Evolutionary conservation across 306 rosid species (phyloP).

Genomic region (Pterocarpus santalinus): DNA sequence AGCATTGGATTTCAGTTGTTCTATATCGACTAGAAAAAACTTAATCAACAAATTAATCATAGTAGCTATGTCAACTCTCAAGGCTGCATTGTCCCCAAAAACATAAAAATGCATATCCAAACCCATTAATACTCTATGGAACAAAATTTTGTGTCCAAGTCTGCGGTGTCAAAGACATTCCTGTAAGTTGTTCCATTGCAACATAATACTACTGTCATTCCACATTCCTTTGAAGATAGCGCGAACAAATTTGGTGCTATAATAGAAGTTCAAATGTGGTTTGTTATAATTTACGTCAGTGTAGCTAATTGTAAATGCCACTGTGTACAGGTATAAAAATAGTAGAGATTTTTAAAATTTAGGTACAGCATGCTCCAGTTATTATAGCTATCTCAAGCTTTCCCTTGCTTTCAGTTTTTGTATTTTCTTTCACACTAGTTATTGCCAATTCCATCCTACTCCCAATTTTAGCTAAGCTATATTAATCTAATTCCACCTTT

Average conservation of each 20-base stretch:
- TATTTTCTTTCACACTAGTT: neutral
- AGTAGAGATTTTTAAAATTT: neutral
- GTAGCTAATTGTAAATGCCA: conserved; percentile 11
- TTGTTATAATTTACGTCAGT: conserved; percentile 14
- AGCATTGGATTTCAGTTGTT: conserved; percentile 7
- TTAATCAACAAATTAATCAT: neutral
- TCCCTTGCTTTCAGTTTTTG: neutral
- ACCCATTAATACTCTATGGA: too few relatives aligned
- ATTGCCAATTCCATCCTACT: conserved; percentile 2
- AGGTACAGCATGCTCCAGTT: neutral
- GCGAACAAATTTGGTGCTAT: neutral
- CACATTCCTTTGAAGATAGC: neutral
- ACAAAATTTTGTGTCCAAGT: too few relatives aligned
- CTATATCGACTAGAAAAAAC: neutral
- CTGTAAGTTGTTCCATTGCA: neutral
- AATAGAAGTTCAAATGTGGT: neutral
- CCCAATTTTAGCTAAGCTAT: conserved; percentile 20
- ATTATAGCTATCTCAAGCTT: neutral
- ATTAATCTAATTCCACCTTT: conserved; percentile 20
- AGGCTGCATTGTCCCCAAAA: too few relatives aligned
- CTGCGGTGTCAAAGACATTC: too few relatives aligned
- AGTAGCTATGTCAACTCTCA: too few relatives aligned
- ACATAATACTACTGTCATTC: neutral
- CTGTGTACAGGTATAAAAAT: neutral
- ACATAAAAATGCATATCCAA: too few relatives aligned